phyloP scores from a whole-genome alignment of 345 rosid genomes.

The Heritiera fomes region DNA sequence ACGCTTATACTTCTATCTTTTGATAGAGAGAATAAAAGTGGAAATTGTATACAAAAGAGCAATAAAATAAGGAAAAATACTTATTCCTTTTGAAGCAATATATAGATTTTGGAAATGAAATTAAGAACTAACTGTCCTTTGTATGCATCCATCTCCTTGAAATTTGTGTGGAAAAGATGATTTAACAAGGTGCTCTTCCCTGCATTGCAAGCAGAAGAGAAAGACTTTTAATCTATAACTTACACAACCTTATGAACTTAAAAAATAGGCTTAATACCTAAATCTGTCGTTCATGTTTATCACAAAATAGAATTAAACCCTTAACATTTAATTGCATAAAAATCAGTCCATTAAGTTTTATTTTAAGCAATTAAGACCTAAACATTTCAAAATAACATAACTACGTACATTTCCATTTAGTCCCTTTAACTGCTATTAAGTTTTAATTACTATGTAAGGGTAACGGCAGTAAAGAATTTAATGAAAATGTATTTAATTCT shows the following conservation, averaged over 20 bases:
- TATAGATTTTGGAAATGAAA: slow-evolving; percentile 7
- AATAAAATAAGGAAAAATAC: neutral
- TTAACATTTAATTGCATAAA: no score
- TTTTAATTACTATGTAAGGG: no score
- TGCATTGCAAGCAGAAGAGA: slow-evolving; percentile 37
- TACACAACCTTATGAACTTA: neutral
- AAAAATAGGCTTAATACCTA: neutral
- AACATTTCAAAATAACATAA: no score
- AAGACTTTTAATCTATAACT: neutral
- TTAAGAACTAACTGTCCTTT: slow-evolving; percentile 57
- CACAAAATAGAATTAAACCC: no score
- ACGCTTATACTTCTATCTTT: neutral
- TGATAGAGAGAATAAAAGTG: neutral
- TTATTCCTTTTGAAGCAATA: slow-evolving; percentile 17
- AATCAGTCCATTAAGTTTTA: no score
- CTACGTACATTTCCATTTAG: no score
- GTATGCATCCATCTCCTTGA: slow-evolving; percentile 78
- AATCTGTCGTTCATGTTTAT: no score
- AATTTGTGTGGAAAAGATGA: slow-evolving; percentile 70
- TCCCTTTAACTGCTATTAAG: no score
- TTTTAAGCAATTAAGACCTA: no score
- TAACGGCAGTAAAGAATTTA: no score
- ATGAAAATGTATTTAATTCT: no score
- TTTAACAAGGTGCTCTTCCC: slow-evolving; percentile 81
- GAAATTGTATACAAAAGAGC: neutral